Base-by-base conservation (phyloP, 345 rosid species). In the Eucalyptus viminalis region DNA sequence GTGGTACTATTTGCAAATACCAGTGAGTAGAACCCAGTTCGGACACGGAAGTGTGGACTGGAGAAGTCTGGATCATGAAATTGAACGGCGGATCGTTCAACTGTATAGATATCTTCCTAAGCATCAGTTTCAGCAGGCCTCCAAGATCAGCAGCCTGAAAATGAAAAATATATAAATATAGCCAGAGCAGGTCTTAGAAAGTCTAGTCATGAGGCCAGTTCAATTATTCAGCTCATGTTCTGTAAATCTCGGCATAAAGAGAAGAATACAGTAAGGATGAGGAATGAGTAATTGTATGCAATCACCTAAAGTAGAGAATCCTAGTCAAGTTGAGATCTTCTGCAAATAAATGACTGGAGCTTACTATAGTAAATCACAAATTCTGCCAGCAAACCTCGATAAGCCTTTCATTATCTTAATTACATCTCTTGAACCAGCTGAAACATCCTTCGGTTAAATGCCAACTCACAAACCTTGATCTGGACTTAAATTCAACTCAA, bases 11-110 rank as follows among this genome's bases (percentile, higher is more conserved):
- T 93, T 97, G 97, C 80, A 96, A 88, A 91, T 91, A 97, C 99
- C 99, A 98, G 90, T 98, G 99, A 62, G 90, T 69, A 85, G 94
- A 95, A 14, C 91, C 92, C 89, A 92, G 90, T 49, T 94, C 93
- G 1, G 93, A 90, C 45, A 91, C 94, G 1, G 91, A 87, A 62
- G 92, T 89, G 86, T 91, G 90, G 56, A 95, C 92, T 3, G 98
- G 99, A 87, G 98, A 93, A 49, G 97, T 95, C 31, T 97, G 99
- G 91, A 97, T 97, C 98, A 97, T 97, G 89, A 96, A 95, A 89
- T 96, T 95, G 93, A 93, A 97, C 5, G 99, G 98, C 0, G 98
- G 98, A n/a, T 93, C 92, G 22, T 97, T 93, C 90, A 97, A 89
- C 58, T 94, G 98, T 81, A 88, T 65, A 21, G 93, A 89, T 60